A percentile compares a stretch with the other conserved stretches of the same genome.
Conservation (phyloP, 108 stramenopile genomes). For the Nitzschia putrida region DNA sequence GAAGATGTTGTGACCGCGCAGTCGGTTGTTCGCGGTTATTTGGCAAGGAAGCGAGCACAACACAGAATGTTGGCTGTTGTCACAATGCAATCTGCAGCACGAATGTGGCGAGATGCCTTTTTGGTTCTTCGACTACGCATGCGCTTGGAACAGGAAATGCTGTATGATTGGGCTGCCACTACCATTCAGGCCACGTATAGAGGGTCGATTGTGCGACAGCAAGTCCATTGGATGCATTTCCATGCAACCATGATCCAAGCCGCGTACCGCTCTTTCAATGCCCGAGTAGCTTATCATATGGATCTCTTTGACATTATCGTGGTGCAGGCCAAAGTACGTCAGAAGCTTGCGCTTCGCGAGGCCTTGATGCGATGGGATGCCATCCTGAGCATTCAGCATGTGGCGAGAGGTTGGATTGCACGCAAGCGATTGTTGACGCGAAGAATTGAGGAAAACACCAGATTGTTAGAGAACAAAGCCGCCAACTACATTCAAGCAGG, state of each 20-base stretch:
- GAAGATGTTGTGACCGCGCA: constrained; percentile 53
- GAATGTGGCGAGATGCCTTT: not conserved
- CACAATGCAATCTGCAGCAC: constrained; percentile 11
- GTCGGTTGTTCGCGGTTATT: constrained; percentile 28
- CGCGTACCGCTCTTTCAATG: not conserved
- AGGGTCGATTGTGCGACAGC: not conserved
- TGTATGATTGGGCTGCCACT: not conserved
- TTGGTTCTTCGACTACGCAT: not conserved
- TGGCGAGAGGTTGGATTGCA: constrained; percentile 11
- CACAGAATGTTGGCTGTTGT: not conserved
- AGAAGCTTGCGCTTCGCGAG: constrained; percentile 4
- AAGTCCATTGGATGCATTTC: constrained; percentile 2
- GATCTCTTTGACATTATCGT: constrained; percentile 39
- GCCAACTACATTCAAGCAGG: not conserved
- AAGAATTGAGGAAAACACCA: not conserved
- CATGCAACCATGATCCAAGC: constrained; percentile 14
- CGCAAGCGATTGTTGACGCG: not conserved
- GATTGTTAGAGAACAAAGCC: not conserved
- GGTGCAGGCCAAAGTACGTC: constrained; percentile 27
- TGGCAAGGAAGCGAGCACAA: constrained; percentile 9
- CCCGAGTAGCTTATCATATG: constrained; percentile 16
- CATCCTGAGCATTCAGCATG: constrained; percentile 1
- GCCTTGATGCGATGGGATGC: not conserved
- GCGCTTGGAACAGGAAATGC: not conserved
- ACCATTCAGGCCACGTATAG: constrained; percentile 3